phyloP scores from a whole-genome alignment of 345 rosid genomes.

The Barbarea vulgaris region DNA sequence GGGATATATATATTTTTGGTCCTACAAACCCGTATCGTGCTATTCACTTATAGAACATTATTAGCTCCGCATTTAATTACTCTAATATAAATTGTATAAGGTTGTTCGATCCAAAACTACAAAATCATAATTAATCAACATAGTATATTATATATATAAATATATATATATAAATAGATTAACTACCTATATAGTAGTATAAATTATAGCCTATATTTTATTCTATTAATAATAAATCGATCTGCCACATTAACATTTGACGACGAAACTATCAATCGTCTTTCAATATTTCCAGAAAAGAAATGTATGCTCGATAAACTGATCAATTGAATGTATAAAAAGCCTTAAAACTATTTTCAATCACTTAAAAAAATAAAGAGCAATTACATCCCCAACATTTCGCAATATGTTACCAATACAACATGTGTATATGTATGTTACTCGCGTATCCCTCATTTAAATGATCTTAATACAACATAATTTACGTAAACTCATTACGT shows the following conservation, averaged over 20 bases:
- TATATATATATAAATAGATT: background rate
- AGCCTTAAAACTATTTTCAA: background rate
- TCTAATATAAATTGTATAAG: background rate
- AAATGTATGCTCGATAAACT: background rate
- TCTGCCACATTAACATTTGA: background rate
- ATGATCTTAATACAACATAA: constrained; percentile 20
- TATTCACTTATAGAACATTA: constrained; percentile 23
- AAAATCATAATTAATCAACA: constrained; percentile 11
- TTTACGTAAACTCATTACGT: constrained; percentile 12
- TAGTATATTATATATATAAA: too few relatives aligned
- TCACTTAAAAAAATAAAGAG: background rate
- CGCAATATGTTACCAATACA: constrained; percentile 17
- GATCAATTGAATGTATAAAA: background rate
- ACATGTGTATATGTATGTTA: background rate
- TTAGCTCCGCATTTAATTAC: constrained; percentile 16
- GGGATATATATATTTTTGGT: constrained; percentile 16
- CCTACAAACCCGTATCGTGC: constrained; percentile 33
- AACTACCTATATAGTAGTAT: background rate
- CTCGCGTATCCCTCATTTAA: constrained; percentile 6
- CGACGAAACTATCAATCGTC: constrained; percentile 4
- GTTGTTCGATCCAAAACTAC: constrained; percentile 28
- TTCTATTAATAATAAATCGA: background rate
- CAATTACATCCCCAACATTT: constrained; percentile 9
- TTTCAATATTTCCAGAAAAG: background rate
- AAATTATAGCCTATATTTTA: background rate